Conservation (phyloP, 441 rosid species). For the Jatropha multifida region DNA sequence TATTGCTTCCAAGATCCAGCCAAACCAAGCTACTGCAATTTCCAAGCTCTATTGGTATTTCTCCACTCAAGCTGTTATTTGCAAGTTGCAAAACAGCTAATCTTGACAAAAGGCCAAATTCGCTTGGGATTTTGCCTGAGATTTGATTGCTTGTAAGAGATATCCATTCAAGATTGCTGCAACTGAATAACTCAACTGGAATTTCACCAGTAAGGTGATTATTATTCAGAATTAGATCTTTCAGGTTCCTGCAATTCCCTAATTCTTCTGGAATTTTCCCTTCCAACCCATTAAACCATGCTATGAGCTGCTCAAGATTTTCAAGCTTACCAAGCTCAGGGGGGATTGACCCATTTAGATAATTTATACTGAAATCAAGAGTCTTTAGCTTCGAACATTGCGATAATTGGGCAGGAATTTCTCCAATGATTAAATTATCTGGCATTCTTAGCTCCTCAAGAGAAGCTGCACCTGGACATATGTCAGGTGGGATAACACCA, state of each 20-base stretch:
- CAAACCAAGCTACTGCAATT: slow-evolving; percentile 89
- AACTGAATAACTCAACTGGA: slow-evolving; percentile 69
- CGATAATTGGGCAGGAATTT: slow-evolving; percentile 68
- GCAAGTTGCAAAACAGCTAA: slow-evolving; percentile 90
- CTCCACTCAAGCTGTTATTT: slow-evolving; percentile 81
- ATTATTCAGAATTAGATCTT: slow-evolving; percentile 82
- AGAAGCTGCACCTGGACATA: slow-evolving; percentile 79
- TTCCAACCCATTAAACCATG: slow-evolving; percentile 84
- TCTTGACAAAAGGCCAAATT: slow-evolving; percentile 62
- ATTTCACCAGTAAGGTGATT: slow-evolving; percentile 75
- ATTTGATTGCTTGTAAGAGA: slow-evolving; percentile 83
- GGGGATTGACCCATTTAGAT: slow-evolving; percentile 83
- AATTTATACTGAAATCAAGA: slow-evolving; percentile 83
- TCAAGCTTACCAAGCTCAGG: slow-evolving; percentile 66
- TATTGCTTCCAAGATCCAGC: slow-evolving; percentile 88
- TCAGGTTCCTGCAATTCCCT: slow-evolving; percentile 67
- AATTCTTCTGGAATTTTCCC: slow-evolving; percentile 73
- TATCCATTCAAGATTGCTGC: slow-evolving; percentile 88
- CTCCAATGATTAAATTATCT: slow-evolving; percentile 73
- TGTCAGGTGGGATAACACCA: slow-evolving; percentile 69
- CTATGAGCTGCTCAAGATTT: slow-evolving; percentile 85
- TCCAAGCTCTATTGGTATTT: slow-evolving; percentile 84
- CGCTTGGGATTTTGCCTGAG: slow-evolving; percentile 63
- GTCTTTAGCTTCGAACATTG: slow-evolving; percentile 68
- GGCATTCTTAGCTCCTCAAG: slow-evolving; percentile 84